Evolutionary conservation across 2,329 filamentous ascomycete genomes (phyloP).

Genomic region (Neurospora sp.): DNA sequence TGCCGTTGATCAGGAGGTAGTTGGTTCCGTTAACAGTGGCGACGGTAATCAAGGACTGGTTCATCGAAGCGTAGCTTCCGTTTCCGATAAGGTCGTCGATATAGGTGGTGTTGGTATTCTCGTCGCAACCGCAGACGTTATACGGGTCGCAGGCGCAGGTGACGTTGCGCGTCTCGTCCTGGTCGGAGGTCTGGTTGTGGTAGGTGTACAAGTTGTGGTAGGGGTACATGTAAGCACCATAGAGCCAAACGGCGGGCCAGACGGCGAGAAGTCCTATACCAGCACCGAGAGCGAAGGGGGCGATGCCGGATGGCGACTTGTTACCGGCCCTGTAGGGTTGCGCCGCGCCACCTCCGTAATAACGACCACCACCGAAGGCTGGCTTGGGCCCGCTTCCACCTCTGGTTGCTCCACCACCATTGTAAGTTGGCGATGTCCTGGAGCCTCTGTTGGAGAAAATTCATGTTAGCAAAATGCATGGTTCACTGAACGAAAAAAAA

Average conservation of each 20-base stretch:
- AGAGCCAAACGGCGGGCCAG: slow-evolving; percentile 58
- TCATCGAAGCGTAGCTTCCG: slow-evolving; percentile 48
- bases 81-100: slow-evolving; percentile 55
- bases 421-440: slow-evolving; percentile 16
- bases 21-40: slow-evolving; percentile 51
- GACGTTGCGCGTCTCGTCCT: slow-evolving; percentile 51
- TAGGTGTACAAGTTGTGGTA: slow-evolving; percentile 41
- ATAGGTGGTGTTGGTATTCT: slow-evolving; percentile 51
- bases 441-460: slow-evolving; percentile 6
- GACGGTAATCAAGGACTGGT: slow-evolving; percentile 53
- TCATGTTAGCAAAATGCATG: slow-evolving; percentile 6
- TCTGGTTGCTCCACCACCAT: slow-evolving; percentile 40
- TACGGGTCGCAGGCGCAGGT: slow-evolving; percentile 50
- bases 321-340: slow-evolving; percentile 51
- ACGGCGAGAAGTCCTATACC: slow-evolving; percentile 40
- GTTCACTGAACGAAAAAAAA: not conserved
- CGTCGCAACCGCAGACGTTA: slow-evolving; percentile 57
- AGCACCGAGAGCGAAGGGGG: slow-evolving; percentile 38
- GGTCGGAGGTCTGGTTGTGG: slow-evolving; percentile 39
- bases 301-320: slow-evolving; percentile 37
- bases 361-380: slow-evolving; percentile 50
- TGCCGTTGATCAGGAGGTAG: slow-evolving; percentile 67
- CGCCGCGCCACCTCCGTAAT: slow-evolving; percentile 57
- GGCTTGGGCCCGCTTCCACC: slow-evolving; percentile 49
- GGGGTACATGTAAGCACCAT: slow-evolving; percentile 51